These are phyloP conservation scores for Fusarium sp. DNA, from an alignment of 2,329 filamentous ascomycete species.

Conservation along the genomic window DNA sequence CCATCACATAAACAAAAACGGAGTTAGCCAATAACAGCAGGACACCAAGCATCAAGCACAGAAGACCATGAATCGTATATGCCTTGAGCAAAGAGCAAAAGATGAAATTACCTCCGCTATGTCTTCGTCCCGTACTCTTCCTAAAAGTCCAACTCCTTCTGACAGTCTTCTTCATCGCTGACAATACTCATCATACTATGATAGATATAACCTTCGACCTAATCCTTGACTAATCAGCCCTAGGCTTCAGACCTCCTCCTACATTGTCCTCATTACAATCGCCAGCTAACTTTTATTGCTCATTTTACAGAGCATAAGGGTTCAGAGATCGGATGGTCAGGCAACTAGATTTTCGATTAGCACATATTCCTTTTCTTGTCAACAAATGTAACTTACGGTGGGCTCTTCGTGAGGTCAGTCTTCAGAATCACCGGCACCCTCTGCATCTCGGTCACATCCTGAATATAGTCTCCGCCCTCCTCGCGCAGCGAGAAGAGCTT, in stretches of 20 bases:
- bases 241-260: slow-evolving; percentile 22
- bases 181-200: slow-evolving; percentile 24
- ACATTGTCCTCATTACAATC: slow-evolving; percentile 25
- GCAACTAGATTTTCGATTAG: slow-evolving; percentile 67
- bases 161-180: slow-evolving; percentile 26
- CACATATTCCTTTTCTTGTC: background rate
- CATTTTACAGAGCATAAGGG: slow-evolving; percentile 74
- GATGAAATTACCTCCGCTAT: slow-evolving; percentile 43
- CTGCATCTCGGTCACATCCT: slow-evolving; percentile 98
- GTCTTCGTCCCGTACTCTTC: slow-evolving; percentile 16
- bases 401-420: slow-evolving; percentile 98
- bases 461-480: slow-evolving; percentile 94
- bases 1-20: background rate
- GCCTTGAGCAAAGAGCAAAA: slow-evolving; percentile 34
- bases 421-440: slow-evolving; percentile 97
- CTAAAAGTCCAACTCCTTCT: slow-evolving; percentile 38
- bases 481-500: slow-evolving; percentile 90
- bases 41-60: slow-evolving; percentile 8
- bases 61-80: slow-evolving; percentile 11
- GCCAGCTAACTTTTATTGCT: slow-evolving; percentile 30
- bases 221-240: slow-evolving; percentile 20
- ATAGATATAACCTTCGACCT: slow-evolving; percentile 19
- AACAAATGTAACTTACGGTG: slow-evolving; percentile 83
- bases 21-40: background rate
- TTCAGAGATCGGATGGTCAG: slow-evolving; percentile 87